Conservation (phyloP, 257 asterid species). For the Solanum tarapatanum region DNA sequence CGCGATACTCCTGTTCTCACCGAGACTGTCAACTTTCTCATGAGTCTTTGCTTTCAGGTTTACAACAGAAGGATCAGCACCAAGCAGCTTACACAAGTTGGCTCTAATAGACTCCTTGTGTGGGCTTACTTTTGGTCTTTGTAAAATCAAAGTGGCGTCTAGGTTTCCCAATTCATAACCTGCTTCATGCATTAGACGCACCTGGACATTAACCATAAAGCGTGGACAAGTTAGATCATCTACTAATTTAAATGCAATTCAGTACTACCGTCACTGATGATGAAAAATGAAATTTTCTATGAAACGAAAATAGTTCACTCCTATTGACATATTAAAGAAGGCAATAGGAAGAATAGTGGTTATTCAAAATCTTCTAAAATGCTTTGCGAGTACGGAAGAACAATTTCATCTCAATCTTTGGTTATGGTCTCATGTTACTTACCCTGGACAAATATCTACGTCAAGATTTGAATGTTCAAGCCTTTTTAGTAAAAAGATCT, state of each 20-base stretch:
- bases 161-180: slow-evolving; percentile 86
- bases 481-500: background rate
- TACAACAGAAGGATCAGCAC: slow-evolving; percentile 74
- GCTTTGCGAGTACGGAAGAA: background rate
- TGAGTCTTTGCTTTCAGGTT: slow-evolving; percentile 95
- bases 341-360: background rate
- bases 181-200: slow-evolving; percentile 85
- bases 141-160: slow-evolving; percentile 87
- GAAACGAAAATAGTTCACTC: background rate
- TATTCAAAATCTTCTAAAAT: background rate
- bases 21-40: slow-evolving; percentile 94
- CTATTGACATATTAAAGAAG: background rate
- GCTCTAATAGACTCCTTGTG: slow-evolving; percentile 79
- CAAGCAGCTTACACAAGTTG: slow-evolving; percentile 64
- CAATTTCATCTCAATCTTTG: background rate
- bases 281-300: background rate
- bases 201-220: slow-evolving; percentile 30
- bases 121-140: slow-evolving; percentile 87
- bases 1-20: slow-evolving; percentile 94
- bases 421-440: background rate
- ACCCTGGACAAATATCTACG: background rate
- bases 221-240: background rate
- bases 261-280: background rate
- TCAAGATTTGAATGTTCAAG: background rate
- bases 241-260: background rate